Evolutionary conservation across 148 eudicot genomes (phyloP), one percentile per base, ranked within the genome.

Genomic region (Spergularia bocconei): DNA sequence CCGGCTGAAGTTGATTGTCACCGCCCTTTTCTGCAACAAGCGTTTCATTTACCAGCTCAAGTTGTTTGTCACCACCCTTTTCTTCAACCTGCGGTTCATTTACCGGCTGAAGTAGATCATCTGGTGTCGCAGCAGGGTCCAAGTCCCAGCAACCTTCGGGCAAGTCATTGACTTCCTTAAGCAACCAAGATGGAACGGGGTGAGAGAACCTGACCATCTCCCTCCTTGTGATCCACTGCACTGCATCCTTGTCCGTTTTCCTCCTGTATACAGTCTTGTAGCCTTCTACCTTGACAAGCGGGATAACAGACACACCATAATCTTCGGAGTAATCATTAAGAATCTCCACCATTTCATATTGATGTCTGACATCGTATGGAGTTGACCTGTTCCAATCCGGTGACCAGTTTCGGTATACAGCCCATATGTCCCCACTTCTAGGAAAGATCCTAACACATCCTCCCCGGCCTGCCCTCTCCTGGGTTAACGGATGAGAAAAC

Each of bases 71-170:
- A 54, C 47, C 39, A 54, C 41, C 48, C 48, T 78, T 78, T 75
- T 81, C 86, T 72, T 75, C 86, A 29, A 61, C 68, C 76, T 78
- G 72, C 59, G 13, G 67, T 14, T 86, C 78, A 13, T 64, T 72
- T 41, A 69, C 81, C 33, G 81, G 83, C 77, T 70, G 86, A 67
- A 95, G 96, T 54, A 95, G 93, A 71, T 88, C 90, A 6, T 88
- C 92, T 47, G 99, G 99, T 23, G 85, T 95, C 0, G 99, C 99
- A 72, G 99, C 99, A 15, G 99, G 96, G 79, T 95, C 99, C 36
- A 95, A 84, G 80, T 95, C 99, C 97, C 97, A 95, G 75, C 99
- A 92, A 13, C 88, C 99, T 12, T 92, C 96, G 0, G 99, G 99
- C 84, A 95, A 82, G 69, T 88, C 81, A 23, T 23, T 56, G 29